A percentile compares a stretch with the other conserved stretches of the same genome.
Evolutionary conservation across 257 asterid species (phyloP).

Genomic region (Capsicum pubescens): DNA sequence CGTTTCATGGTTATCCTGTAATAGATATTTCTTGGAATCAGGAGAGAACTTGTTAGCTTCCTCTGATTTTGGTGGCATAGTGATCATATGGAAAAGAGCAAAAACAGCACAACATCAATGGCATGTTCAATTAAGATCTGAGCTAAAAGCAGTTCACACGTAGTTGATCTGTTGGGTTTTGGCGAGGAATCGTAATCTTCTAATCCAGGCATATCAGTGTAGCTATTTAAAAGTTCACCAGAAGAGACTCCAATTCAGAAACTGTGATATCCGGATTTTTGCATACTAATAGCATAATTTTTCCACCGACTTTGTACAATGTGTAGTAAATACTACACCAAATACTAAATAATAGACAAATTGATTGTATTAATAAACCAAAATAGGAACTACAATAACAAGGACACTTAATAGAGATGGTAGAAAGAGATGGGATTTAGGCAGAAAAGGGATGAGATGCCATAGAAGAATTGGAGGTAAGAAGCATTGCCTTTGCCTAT

Average conservation of each 20-base stretch:
- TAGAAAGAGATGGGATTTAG: too few relatives aligned
- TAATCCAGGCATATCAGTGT: background rate
- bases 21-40: constrained; percentile 97
- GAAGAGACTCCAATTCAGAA: background rate
- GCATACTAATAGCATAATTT: constrained; percentile 1
- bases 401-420: too few relatives aligned
- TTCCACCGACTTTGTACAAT: constrained; percentile 6
- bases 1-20: constrained; percentile 73
- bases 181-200: constrained; percentile 1
- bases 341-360: too few relatives aligned
- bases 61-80: constrained; percentile 96
- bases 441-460: too few relatives aligned
- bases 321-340: too few relatives aligned
- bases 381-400: too few relatives aligned
- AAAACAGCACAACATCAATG: constrained; percentile 46
- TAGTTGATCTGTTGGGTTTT: background rate
- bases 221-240: background rate
- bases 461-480: too few relatives aligned
- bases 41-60: constrained; percentile 95
- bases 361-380: too few relatives aligned
- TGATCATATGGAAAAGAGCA: constrained; percentile 96
- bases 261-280: constrained; percentile 6
- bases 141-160: background rate
- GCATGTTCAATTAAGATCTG: background rate
- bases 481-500: too few relatives aligned